Conservation (phyloP, 2,329 filamentous ascomycete genomes). For the Cryphonectria nitschkei region DNA sequence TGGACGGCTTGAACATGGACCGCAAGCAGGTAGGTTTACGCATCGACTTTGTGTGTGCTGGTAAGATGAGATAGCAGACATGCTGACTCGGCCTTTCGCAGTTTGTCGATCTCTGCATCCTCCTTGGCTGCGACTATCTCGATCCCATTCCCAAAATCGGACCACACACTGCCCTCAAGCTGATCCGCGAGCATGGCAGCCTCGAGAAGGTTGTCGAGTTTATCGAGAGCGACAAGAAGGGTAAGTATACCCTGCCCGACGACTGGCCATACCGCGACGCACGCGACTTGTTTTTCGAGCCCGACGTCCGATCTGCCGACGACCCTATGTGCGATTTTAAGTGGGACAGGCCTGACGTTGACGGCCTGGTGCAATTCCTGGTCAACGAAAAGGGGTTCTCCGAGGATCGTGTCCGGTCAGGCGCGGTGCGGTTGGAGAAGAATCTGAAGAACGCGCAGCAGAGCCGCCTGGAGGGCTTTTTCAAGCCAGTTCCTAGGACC, state of each 20-base stretch:
- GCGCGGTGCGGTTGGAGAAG: constrained; percentile 80
- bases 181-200: constrained; percentile 89
- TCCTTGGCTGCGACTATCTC: constrained; percentile 96
- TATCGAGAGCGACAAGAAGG: constrained; percentile 75
- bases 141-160: constrained; percentile 96
- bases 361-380: constrained; percentile 86
- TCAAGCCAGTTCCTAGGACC: constrained; percentile 89
- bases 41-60: neutral
- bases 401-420: constrained; percentile 86
- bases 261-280: constrained; percentile 96
- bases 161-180: constrained; percentile 85
- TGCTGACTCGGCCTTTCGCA: constrained; percentile 42
- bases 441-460: constrained; percentile 91
- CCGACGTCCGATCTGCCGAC: constrained; percentile 83
- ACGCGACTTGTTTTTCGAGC: constrained; percentile 86
- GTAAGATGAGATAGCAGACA: neutral
- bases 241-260: constrained; percentile 86
- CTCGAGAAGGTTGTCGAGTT: constrained; percentile 85
- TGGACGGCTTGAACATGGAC: constrained; percentile 88
- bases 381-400: constrained; percentile 96
- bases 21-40: constrained; percentile 67
- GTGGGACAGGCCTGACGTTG: constrained; percentile 92
- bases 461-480: constrained; percentile 91
- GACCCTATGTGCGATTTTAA: constrained; percentile 93
- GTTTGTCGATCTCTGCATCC: constrained; percentile 97